A percentile compares a stretch with the other conserved stretches of the same genome.
These are phyloP conservation scores for Zygnema circumcarinatum DNA, from an alignment of 139 green algal genomes.

Conservation along the genomic window DNA sequence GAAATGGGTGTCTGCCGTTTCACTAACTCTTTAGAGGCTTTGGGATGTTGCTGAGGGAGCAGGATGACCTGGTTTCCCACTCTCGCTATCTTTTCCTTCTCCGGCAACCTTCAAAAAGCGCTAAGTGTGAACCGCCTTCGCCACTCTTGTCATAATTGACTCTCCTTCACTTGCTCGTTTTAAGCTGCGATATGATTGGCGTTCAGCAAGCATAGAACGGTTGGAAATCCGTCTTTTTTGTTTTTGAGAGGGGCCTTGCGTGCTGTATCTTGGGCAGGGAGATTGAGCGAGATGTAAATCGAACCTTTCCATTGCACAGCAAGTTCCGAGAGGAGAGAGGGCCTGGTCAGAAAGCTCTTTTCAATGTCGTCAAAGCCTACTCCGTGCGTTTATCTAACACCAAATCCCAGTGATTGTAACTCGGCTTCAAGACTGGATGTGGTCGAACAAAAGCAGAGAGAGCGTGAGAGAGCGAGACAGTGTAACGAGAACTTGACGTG, in stretches of 20 bases:
- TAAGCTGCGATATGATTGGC: background rate
- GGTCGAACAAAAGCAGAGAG: background rate
- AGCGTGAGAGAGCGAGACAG: too few relatives aligned
- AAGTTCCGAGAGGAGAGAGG: constrained; percentile 72
- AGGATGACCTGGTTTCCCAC: constrained; percentile 13
- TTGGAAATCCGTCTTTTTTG: background rate
- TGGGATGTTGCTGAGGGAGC: too few relatives aligned
- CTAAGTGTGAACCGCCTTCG: constrained; percentile 2
- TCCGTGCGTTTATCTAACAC: constrained; percentile 61
- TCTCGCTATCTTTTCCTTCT: constrained; percentile 16
- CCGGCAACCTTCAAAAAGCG: constrained; percentile 1
- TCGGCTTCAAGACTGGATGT: background rate
- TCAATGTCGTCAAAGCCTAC: constrained; percentile 90
- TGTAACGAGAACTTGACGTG: too few relatives aligned
- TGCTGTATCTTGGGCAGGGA: constrained; percentile 28
- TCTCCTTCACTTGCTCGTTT: background rate
- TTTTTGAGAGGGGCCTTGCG: background rate
- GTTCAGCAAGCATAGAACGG: background rate
- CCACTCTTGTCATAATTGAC: background rate
- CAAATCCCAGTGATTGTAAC: constrained; percentile 4
- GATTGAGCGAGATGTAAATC: constrained; percentile 89
- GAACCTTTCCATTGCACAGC: constrained; percentile 93
- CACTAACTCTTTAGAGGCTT: too few relatives aligned
- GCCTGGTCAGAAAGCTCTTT: constrained; percentile 75
- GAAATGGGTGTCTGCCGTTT: too few relatives aligned